phyloP scores from a whole-genome alignment of 805 yeast species.

The Starmerella ratchasimensis region DNA sequence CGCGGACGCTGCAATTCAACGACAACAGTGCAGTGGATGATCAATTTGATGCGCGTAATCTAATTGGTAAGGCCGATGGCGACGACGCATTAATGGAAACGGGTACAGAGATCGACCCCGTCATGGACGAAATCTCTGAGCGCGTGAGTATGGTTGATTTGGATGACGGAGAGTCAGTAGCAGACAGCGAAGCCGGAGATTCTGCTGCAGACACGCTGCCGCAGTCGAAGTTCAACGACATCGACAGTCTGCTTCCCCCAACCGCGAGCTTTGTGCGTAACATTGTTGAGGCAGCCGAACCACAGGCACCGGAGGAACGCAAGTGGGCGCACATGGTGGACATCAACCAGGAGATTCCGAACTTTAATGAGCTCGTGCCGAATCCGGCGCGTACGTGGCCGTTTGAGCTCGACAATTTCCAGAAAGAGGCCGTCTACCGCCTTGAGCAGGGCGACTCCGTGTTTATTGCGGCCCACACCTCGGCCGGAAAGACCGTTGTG shows the following conservation, averaged over 20 bases:
- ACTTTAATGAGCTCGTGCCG: conserved; percentile 80
- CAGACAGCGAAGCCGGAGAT: conserved; percentile 3
- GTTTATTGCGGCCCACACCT: conserved; percentile 96
- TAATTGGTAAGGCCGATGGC: conserved; percentile 11
- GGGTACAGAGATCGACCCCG: conserved; percentile 1
- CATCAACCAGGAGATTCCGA: conserved; percentile 63
- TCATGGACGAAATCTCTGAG: conserved; percentile 7
- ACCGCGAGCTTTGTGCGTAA: conserved; percentile 36
- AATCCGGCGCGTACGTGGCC: conserved; percentile 92
- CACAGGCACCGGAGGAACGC: conserved; percentile 21
- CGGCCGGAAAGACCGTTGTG: conserved; percentile 97
- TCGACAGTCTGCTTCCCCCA: conserved; percentile 38
- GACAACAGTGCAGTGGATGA: background rate
- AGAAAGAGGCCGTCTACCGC: conserved; percentile 92
- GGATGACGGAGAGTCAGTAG: conserved; percentile 7
- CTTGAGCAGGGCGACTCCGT: conserved; percentile 97
- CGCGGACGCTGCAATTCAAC: conserved; percentile 45
- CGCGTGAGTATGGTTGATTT: conserved; percentile 8
- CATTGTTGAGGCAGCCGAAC: background rate
- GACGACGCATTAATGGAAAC: conserved; percentile 14
- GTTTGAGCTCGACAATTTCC: conserved; percentile 85
- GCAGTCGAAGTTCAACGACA: conserved; percentile 18
- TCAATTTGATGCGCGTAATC: conserved; percentile 12
- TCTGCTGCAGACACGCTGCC: conserved; percentile 2
- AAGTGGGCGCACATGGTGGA: conserved; percentile 96